These are phyloP conservation scores for Taxillus chinensis DNA, from an alignment of 164 flowering plant genomes.

Conservation along the genomic window DNA sequence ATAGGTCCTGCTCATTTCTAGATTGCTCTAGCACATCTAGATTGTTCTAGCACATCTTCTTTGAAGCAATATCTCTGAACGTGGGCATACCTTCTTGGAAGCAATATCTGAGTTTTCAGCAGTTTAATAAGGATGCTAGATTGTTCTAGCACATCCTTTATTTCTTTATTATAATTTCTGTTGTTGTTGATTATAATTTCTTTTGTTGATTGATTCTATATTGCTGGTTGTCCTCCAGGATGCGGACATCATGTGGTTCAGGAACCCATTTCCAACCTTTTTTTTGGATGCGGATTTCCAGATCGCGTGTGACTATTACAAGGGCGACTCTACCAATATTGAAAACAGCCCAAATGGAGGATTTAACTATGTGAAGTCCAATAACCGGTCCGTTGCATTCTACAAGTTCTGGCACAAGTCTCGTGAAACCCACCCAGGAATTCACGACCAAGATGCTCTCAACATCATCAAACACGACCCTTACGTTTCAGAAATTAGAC, in stretches of 20 bases:
- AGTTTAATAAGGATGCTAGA: too few species aligned
- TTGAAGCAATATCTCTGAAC: too few species aligned
- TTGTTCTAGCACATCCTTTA: too few species aligned
- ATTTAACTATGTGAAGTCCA: conserved; percentile 20
- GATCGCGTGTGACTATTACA: conserved; percentile 24
- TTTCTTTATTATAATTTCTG: too few species aligned
- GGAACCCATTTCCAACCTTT: conserved; percentile 21
- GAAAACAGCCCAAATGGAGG: conserved; percentile 24
- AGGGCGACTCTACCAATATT: conserved; percentile 12
- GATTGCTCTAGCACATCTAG: too few species aligned
- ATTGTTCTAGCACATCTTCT: too few species aligned
- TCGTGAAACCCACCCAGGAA: conserved; percentile 9
- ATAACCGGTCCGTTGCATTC: conserved; percentile 14
- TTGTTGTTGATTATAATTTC: too few species aligned
- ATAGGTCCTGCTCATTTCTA: too few species aligned
- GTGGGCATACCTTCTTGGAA: too few species aligned
- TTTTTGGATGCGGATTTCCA: conserved; percentile 22
- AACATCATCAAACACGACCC: conserved; percentile 18
- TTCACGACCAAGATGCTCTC: conserved; percentile 29
- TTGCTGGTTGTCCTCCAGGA: conserved; percentile 13
- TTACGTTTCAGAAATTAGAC: conserved; percentile 3
- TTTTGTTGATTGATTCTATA: neutral
- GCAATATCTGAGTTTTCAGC: too few species aligned
- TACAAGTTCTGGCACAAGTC: conserved; percentile 26
- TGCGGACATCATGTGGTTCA: conserved; percentile 33